Evolutionary conservation across 805 yeast species (phyloP), one percentile per base, ranked within the genome.

Genomic region (Teunomyces kruisii): DNA sequence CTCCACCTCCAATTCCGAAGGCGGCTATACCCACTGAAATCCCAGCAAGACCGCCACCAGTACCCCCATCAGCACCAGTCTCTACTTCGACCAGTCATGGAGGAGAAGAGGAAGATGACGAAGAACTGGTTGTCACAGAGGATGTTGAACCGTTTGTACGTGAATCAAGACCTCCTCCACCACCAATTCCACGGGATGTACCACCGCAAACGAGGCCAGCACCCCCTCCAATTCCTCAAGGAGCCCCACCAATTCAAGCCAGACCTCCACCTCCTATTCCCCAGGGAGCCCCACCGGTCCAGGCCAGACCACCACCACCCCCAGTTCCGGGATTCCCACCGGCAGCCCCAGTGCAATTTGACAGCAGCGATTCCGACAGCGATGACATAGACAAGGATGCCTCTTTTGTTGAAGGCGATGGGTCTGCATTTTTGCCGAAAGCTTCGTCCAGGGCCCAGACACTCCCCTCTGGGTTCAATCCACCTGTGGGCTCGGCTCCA

Each of bases 361-460:
- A 42, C 22, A 26, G 38, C n/a, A 26, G 40, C 7, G 29, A 48
- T 14, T 37, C 33, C 38, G 39, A 39, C 5, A 28, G 33, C 13
- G 55, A 48, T 9, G 49, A 47, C n/a, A 53, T 49, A n/a, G 32
- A 40, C 9, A 54, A 49, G 4, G 42, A 16, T 13, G 51, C 46
- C 10, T 44, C 43, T 13, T 50, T 53, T 36, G 49, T 46, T 13
- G 43, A 41, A 33, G 65, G 62, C 14, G 52, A 70, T 15, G 67
- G 62, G 33, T 56, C 68, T 14, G 64, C 61, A 4, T 62, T 66
- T 17, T 38, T 27, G 7, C 53, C 53, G 6, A 13, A 37, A 29
- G 40, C 41, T 6, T 49, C 55, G 10, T 16, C 29, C 4, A 46
- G 55, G 27, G 38, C 56, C 9, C 52, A 29, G 27, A 50, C 53